Base-by-base conservation (phyloP, 371 early-diverging fungal species). In the Syncephalis fuscata region DNA sequence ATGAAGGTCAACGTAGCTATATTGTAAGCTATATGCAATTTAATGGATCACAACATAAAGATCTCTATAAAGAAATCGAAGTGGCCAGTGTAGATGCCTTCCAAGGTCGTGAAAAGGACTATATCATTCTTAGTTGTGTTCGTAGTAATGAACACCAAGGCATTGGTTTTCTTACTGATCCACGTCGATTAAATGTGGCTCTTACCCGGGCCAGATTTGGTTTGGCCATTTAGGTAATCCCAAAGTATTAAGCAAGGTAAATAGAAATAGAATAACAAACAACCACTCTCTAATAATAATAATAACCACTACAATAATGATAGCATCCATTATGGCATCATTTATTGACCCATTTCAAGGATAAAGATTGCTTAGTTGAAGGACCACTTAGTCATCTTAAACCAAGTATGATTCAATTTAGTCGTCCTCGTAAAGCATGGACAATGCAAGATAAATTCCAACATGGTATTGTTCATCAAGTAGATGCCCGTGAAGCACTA, bases 101-200 rank as follows among this genome's bases (percentile, higher is more conserved):
- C 80, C 99, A 99, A 58, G 99, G 99, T 21, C 84, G 98, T 63
- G 99, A 99, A 64, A 98, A 97, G 66, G 99, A 98, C 60, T 96
- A 92, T 59, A 98, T 99, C 54, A 94, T 99, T 58, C 72, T 99
- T 47, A 82, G 88, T 55, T 91, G 96, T 61, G 99, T 99, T 16
- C 75, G 99, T 42, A 87, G 90, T 53, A 97, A 99, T 66, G 88
- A 92, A 53, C 88, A 89, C 57, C 92, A 90, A 55, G 96, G 95
- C 15, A 95, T 98, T 57, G 99, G 99, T 27, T 99, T 99, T 71
- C 73, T 98, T 63, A 88, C 78, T 48, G 96, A 99, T 59, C 92
- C 95, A 20, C 73, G 96, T 36, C 84, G 99, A 53, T 71, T 99
- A 45, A 99, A 99, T 58, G 99, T 99, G 2, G 95, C 96, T 8